Percentiles rank a stretch among this genome's conserved stretches.
Conservation (phyloP, 2,329 filamentous ascomycete species). For the Herpomyces periplanetae region DNA sequence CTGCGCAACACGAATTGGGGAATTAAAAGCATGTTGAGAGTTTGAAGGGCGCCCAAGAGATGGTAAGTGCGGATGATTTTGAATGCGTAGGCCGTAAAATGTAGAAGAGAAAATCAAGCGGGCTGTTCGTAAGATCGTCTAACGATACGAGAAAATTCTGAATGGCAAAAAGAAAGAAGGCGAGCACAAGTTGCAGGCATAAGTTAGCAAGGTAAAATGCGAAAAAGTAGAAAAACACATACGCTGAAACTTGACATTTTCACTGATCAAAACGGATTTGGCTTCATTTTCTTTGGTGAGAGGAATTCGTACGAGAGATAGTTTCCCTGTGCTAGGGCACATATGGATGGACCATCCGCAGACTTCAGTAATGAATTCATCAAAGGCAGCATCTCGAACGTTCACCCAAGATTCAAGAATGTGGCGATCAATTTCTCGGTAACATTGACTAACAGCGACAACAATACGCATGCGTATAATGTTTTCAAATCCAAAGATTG, state of each 20-base stretch:
- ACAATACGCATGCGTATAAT: constrained; percentile 64
- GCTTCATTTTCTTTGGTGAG: constrained; percentile 91
- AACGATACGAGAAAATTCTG: constrained; percentile 3
- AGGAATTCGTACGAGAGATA: constrained; percentile 24
- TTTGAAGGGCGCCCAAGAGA: no score
- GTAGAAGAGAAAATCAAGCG: no score
- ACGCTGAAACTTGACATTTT: constrained; percentile 65
- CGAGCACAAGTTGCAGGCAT: background rate
- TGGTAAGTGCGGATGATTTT: no score
- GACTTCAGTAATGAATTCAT: constrained; percentile 12
- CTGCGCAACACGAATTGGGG: no score
- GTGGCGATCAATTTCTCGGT: constrained; percentile 21
- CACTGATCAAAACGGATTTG: constrained; percentile 68
- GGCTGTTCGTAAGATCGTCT: constrained; percentile 3
- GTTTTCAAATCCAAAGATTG: constrained; percentile 81
- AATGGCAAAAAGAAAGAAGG: constrained; percentile 1
- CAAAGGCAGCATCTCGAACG: constrained; percentile 10
- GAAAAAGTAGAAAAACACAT: constrained; percentile 5
- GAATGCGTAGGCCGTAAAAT: no score
- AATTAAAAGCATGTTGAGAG: no score
- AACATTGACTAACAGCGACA: constrained; percentile 48
- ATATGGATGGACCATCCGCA: constrained; percentile 51
- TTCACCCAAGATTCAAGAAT: constrained; percentile 13
- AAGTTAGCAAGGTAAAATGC: background rate
- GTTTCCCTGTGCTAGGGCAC: constrained; percentile 7